A percentile compares a stretch with the other conserved stretches of the same genome.
phyloP scores from a whole-genome alignment of 257 asterid species.

The Lycium barbarum region DNA sequence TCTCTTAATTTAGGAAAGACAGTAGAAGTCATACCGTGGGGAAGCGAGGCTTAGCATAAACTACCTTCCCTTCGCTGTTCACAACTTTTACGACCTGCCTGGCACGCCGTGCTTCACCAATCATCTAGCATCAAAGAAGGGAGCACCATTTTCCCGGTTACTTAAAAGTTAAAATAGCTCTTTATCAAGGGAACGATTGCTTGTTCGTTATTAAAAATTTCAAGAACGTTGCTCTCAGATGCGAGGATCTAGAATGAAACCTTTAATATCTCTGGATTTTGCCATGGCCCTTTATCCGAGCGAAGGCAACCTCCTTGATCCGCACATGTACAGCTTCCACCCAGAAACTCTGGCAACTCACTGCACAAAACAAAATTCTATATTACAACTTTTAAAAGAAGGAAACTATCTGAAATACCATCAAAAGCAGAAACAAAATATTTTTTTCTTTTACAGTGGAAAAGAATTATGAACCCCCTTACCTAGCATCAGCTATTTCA shows the following conservation, averaged over 20 bases:
- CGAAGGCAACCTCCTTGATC: slow-evolving; percentile 81
- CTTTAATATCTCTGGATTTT: slow-evolving; percentile 74
- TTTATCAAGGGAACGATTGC: neutral
- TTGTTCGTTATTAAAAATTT: neutral
- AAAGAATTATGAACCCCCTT: slow-evolving; percentile 31
- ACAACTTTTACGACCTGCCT: slow-evolving; percentile 94
- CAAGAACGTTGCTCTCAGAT: neutral
- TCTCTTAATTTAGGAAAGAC: slow-evolving; percentile 22
- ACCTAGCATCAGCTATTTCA: slow-evolving; percentile 80
- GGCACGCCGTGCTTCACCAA: slow-evolving; percentile 81
- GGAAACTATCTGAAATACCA: slow-evolving; percentile 21
- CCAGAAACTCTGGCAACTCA: slow-evolving; percentile 80
- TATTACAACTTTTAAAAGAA: slow-evolving; percentile 11
- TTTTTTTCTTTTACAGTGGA: neutral
- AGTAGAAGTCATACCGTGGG: slow-evolving; percentile 55
- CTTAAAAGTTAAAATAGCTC: neutral
- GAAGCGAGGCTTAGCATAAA: slow-evolving; percentile 90
- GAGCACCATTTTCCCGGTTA: slow-evolving; percentile 26
- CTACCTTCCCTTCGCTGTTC: slow-evolving; percentile 97
- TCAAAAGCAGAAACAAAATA: slow-evolving; percentile 23
- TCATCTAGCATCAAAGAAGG: slow-evolving; percentile 67
- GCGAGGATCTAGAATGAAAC: slow-evolving; percentile 37
- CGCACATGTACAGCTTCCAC: slow-evolving; percentile 78
- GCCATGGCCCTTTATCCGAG: slow-evolving; percentile 93
- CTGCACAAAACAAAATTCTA: slow-evolving; percentile 45